Percentiles rank a stretch among this genome's conserved stretches.
These are phyloP conservation scores for Sporothrix globosa DNA, from an alignment of 2,329 filamentous ascomycete species.

Conservation along the genomic window DNA sequence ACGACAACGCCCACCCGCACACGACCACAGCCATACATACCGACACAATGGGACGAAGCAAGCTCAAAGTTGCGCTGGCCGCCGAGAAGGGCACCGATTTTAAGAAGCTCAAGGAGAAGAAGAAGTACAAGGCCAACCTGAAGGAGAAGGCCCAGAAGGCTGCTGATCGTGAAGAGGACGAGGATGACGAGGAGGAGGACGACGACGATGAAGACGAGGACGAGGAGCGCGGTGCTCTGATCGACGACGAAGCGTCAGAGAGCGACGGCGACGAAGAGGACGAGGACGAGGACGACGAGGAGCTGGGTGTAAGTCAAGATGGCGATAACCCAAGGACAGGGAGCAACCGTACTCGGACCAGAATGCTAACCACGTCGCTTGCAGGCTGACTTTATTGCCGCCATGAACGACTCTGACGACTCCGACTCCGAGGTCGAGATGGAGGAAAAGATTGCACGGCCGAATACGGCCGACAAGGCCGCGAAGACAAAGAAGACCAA, in stretches of 20 bases:
- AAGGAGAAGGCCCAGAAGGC: constrained; percentile 42
- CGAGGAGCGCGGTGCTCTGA: constrained; percentile 39
- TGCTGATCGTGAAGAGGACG: constrained; percentile 35
- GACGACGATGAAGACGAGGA: constrained; percentile 46
- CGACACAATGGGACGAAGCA: constrained; percentile 44
- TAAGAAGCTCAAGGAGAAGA: constrained; percentile 55
- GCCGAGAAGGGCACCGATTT: constrained; percentile 60
- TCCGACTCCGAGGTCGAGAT: constrained; percentile 76
- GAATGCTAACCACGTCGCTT: constrained; percentile 18
- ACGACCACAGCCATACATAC: neutral
- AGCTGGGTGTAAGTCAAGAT: constrained; percentile 35
- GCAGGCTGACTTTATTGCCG: constrained; percentile 56
- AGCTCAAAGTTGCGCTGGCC: constrained; percentile 58
- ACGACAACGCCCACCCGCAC: constrained; percentile 8
- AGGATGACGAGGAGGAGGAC: constrained; percentile 47
- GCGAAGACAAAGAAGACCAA: constrained; percentile 41
- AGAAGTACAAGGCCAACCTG: constrained; percentile 51
- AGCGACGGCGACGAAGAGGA: constrained; percentile 41
- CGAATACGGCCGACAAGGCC: constrained; percentile 38
- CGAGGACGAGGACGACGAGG: constrained; percentile 41
- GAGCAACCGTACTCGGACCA: neutral
- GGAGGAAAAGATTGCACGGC: constrained; percentile 68
- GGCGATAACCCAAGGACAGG: constrained; percentile 28
- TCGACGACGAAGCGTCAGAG: constrained; percentile 37
- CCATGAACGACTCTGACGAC: constrained; percentile 63